Evolutionary conservation across 2,329 filamentous ascomycete genomes (phyloP), one percentile per base, ranked within the genome.

Genomic region (Triangularia verruculosa): DNA sequence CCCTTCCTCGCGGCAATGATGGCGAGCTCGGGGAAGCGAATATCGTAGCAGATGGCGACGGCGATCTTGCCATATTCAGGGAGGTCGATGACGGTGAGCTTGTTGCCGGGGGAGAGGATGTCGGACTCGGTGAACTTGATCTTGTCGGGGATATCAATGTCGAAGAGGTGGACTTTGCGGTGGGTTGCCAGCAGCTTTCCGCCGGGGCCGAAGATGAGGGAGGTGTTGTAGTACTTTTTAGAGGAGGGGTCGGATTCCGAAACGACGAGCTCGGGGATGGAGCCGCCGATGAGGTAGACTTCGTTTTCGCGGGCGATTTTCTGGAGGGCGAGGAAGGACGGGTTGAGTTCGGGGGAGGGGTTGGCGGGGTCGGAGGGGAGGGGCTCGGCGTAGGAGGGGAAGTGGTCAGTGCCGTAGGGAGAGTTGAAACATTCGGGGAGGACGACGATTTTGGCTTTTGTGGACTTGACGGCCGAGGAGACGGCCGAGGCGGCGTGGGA

Each of bases 371-470:
- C 89, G 0, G 92, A 92, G 57, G 80, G 78, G n/a, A 98, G 87
- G 1, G 87, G 89, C 78, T 99, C 95, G 69, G 95, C 93, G 77
- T 98, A 98, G 66, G 88, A 86, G 61, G 93, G 89, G 79, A 99
- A 99, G 82, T 89, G 93, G 73, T 92, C 77, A 69, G 88, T 93
- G 69, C 95, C 95, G 78, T 99, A 99, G 8, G 95, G 95, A 51
- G 91, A 96, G 82, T 99, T 99, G 87, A 99, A 99, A 83, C 95
- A 99, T 80, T 99, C 95, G 34, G 95, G 95, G 17, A 99, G 86
- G 32, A 98, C 92, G 68, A 98, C 89, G 64, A 99, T 87, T 63
- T 90, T 87, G 65, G 94, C 92, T 69, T 94, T 94, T 3, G 80
- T 80, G 25, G 80, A 77, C 22, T 54, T 7, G 24, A 92, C 89